Base-by-base conservation (phyloP, 306 rosid species). In the Castanea crenata region DNA sequence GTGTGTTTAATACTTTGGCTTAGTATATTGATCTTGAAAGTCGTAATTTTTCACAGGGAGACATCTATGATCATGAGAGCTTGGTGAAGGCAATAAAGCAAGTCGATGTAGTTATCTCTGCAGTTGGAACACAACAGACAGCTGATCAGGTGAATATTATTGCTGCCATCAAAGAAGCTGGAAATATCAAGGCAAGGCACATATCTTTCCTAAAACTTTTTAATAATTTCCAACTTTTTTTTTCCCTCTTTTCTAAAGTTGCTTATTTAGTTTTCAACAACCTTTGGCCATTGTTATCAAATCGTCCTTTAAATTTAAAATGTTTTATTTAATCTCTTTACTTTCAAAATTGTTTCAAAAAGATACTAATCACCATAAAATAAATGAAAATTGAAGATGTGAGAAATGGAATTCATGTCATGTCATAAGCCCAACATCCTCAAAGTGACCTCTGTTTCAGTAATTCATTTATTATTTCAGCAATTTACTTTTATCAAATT, bases 101-200 rank as follows among this genome's bases (percentile, higher is more conserved):
- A 80, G 85, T 84, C 20, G 90, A 87, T 80, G 83, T 79, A 44
- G 87, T 84, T 13, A 81, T 87, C 59, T 87, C 84, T 0, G 3
- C 80, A n/a, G 55, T 78, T 0, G 83, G 89, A 46, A 75, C 69
- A 31, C 3, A 38, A 31, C 87, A 80, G 16, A 5, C 77, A 9
- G 52, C 52, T 65, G 78, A 85, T 55, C 85, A 85, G 32, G 18
- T 75, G 14, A 85, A 87, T n/a, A n/a, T 87, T 78, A 82, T 87
- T 12, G 81, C 79, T n/a, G 88, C 90, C 29, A 87, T 85, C 5
- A 87, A 85, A 82, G 85, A 87, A 82, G 87, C 83, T n/a, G 87
- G 88, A 54, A 85, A 80, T 44, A 78, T 85, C 67, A 85, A 87
- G 87, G 88, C 74, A 72, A 32, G 35, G 35, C 35, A 32, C 35